Evolutionary conservation across 2,329 filamentous ascomycete species (phyloP).

Genomic region (Stemphylium beticola): DNA sequence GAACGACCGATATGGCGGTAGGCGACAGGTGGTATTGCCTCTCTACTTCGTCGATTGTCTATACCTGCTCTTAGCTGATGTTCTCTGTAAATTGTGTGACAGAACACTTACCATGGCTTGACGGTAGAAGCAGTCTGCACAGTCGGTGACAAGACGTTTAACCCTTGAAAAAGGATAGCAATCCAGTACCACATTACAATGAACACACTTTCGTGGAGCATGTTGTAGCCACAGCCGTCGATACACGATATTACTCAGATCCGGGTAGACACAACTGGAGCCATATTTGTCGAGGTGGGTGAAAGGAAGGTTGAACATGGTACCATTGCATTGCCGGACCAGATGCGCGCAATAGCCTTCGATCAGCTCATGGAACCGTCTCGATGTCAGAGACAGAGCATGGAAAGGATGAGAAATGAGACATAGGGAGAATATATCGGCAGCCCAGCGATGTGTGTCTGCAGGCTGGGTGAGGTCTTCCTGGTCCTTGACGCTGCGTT

Average conservation of each 20-base stretch:
- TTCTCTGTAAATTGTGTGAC: background rate
- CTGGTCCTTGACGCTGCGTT: slow-evolving; percentile 26
- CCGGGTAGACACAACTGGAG: slow-evolving; percentile 29
- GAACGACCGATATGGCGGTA: slow-evolving; percentile 18
- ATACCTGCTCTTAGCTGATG: slow-evolving; percentile 2
- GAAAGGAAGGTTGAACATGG: slow-evolving; percentile 40
- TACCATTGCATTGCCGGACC: slow-evolving; percentile 30
- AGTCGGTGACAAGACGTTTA: slow-evolving; percentile 28
- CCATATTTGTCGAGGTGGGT: slow-evolving; percentile 28
- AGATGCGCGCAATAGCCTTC: slow-evolving; percentile 37
- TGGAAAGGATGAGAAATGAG: slow-evolving; percentile 36
- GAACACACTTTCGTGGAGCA: slow-evolving; percentile 37
- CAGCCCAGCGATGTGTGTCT: slow-evolving; percentile 35
- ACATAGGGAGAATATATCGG: slow-evolving; percentile 36
- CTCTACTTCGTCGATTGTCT: slow-evolving; percentile 38
- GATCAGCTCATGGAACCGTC: slow-evolving; percentile 24
- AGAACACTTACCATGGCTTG: slow-evolving; percentile 31
- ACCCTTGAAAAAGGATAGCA: slow-evolving; percentile 31
- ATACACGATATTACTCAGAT: slow-evolving; percentile 37
- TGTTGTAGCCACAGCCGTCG: slow-evolving; percentile 40
- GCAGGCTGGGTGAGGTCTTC: slow-evolving; percentile 30
- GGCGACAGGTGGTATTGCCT: slow-evolving; percentile 37
- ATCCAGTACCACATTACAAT: slow-evolving; percentile 31
- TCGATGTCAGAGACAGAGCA: slow-evolving; percentile 34
- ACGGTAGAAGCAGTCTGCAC: slow-evolving; percentile 39